Evolutionary conservation across 1,284 basidiomycete species (phyloP), one percentile per base, ranked within the genome.

Genomic region (Ustilago crameri): DNA sequence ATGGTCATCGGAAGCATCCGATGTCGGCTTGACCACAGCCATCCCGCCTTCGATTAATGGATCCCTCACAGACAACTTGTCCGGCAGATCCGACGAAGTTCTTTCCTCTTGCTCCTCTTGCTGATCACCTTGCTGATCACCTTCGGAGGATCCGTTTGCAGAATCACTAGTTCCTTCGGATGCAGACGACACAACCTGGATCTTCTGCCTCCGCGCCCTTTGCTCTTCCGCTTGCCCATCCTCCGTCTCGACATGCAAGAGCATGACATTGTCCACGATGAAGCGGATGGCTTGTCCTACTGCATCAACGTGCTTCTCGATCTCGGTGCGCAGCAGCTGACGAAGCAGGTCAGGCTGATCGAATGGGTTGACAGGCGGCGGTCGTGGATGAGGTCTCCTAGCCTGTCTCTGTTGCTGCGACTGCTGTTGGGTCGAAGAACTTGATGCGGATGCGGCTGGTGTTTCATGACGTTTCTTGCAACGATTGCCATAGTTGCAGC

Each of bases 221-320:
- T 88, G 87, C 60, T 90, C 88, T 23, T 88, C 86, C 2, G 91
- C 90, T 78, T 93, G 88, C 0, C 95, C 95, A 14, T 90, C 89
- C 44, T 87, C 87, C 20, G 91, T 84, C 84, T 98, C 95, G 1
- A 97, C 93, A 46, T 88, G 88, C 45, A 87, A 85, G 15, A 98
- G 85, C 85, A 95, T 95, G 77, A 93, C 89, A 75, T 98, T 98
- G 67, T 93, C 91, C 2, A 93, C 93, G 15, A 98, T 84, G 84
- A 98, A 98, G 32, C 89, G 90, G 76, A 98, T 92, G 2, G 92
- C 92, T 84, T 98, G 95, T 0, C 93, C 93, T 2, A 98, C 86
- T 82, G 96, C 95, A 2, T 92, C 93, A 5, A 96, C 88, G 0
- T 95, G 95, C 78, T 93, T 88, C 26, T 90, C 89, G 49, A 97